Evolutionary conservation across 441 rosid genomes (phyloP).

Genomic region (Populus hybrid): DNA sequence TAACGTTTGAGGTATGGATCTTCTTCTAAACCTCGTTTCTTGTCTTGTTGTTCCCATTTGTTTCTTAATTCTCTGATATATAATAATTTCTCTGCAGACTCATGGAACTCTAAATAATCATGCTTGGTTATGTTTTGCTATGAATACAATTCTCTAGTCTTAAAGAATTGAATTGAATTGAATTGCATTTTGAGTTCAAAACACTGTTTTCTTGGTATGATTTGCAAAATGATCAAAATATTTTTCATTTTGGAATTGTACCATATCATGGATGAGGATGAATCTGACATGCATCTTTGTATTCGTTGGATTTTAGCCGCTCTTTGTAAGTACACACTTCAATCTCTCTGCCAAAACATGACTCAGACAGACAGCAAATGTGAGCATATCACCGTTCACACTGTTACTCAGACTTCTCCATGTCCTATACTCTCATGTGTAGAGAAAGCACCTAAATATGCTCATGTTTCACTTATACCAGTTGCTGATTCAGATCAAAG

Average conservation of each 20-base stretch:
- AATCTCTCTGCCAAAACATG: constrained; percentile 16
- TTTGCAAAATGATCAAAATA: neutral
- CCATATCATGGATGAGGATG: constrained; percentile 17
- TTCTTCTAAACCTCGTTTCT: neutral
- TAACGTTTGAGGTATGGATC: neutral
- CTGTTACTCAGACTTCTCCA: constrained; percentile 67
- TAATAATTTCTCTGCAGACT: too few relatives aligned
- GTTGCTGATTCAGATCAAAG: constrained; percentile 32
- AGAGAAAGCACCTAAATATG: constrained; percentile 46
- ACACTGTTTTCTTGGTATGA: neutral
- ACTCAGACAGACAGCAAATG: constrained; percentile 16
- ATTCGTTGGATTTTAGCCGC: constrained; percentile 7
- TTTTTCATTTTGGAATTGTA: neutral
- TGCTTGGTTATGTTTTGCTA: too few relatives aligned
- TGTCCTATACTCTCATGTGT: constrained; percentile 55
- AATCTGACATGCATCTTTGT: constrained; percentile 12
- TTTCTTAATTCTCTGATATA: too few relatives aligned
- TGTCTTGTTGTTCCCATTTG: neutral
- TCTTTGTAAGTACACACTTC: constrained; percentile 11
- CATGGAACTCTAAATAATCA: too few relatives aligned
- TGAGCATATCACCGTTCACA: constrained; percentile 26
- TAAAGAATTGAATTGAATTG: too few relatives aligned
- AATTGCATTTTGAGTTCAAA: too few relatives aligned
- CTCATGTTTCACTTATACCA: constrained; percentile 50
- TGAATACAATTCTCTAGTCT: too few relatives aligned